Evolutionary conservation across 106 monocot species (phyloP).

Genomic region (Amphibolis antarctica): DNA sequence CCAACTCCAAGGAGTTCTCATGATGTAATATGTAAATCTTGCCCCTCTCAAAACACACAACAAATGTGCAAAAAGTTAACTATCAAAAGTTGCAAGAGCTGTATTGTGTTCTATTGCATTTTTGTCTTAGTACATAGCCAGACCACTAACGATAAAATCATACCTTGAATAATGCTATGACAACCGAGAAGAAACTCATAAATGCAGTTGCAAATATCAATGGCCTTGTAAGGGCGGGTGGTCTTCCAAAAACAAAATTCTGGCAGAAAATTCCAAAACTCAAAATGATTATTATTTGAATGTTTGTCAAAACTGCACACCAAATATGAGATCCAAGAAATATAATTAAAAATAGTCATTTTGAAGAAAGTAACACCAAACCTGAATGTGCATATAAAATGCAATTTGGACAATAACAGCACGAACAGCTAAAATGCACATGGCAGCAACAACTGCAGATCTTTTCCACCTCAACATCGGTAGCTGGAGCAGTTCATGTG

Average conservation of each 20-base stretch:
- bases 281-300: not conserved
- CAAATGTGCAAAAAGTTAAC: too few species aligned
- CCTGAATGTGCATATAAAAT: constrained; percentile 96
- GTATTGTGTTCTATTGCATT: not conserved
- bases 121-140: too few species aligned
- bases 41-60: too few species aligned
- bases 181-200: constrained; percentile 99
- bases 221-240: constrained; percentile 58
- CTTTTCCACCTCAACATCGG: constrained; percentile 96
- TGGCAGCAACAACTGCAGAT: constrained; percentile 80
- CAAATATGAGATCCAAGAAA: too few species aligned
- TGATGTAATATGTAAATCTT: too few species aligned
- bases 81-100: not conserved
- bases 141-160: not conserved
- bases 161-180: constrained; percentile 99
- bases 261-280: constrained; percentile 23
- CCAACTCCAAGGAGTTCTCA: too few species aligned
- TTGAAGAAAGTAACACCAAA: constrained; percentile 6
- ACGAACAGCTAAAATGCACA: constrained; percentile 85
- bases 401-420: constrained; percentile 97
- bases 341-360: too few species aligned
- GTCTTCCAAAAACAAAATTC: constrained; percentile 85
- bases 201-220: constrained; percentile 96
- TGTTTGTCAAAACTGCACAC: not conserved
- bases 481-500: constrained; percentile 31